A percentile compares a stretch with the other conserved stretches of the same genome.
These are phyloP conservation scores for Tephrocybe sp. DNA, from an alignment of 768 basidiomycete genomes.

Conservation along the genomic window DNA sequence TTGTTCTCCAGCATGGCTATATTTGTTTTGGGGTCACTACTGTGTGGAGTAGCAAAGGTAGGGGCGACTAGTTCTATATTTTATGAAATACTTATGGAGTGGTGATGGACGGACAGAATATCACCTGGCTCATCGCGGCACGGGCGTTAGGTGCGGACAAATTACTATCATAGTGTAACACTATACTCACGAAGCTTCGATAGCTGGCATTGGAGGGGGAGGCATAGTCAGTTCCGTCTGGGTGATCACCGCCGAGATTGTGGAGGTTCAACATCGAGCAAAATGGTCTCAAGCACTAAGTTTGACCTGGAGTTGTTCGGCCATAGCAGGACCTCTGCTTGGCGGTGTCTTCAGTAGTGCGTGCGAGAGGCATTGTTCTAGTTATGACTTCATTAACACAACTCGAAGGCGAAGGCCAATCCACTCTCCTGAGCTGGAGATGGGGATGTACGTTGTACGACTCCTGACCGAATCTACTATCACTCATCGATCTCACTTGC, in stretches of 20 bases:
- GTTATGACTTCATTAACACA: constrained; percentile 13
- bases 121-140: constrained; percentile 64
- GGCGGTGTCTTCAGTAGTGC: constrained; percentile 79
- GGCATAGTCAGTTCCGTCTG: constrained; percentile 85
- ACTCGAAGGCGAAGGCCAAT: constrained; percentile 27
- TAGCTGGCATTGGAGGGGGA: constrained; percentile 81
- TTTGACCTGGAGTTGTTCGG: constrained; percentile 84
- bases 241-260: constrained; percentile 84
- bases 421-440: constrained; percentile 61
- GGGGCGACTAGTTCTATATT: constrained; percentile 17
- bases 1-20: constrained; percentile 71
- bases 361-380: constrained; percentile 21
- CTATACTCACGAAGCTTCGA: neutral
- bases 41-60: constrained; percentile 76
- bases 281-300: constrained; percentile 87
- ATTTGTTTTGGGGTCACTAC: constrained; percentile 74
- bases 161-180: neutral
- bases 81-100: constrained; percentile 16
- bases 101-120: constrained; percentile 35
- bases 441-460: constrained; percentile 77
- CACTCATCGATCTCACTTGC: constrained; percentile 16
- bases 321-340: constrained; percentile 78
- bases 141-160: constrained; percentile 42
- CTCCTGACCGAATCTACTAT: constrained; percentile 11
- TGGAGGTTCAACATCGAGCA: constrained; percentile 64